Evolutionary conservation across 1,284 basidiomycete species (phyloP).

Genomic region (Leccinum fallax): DNA sequence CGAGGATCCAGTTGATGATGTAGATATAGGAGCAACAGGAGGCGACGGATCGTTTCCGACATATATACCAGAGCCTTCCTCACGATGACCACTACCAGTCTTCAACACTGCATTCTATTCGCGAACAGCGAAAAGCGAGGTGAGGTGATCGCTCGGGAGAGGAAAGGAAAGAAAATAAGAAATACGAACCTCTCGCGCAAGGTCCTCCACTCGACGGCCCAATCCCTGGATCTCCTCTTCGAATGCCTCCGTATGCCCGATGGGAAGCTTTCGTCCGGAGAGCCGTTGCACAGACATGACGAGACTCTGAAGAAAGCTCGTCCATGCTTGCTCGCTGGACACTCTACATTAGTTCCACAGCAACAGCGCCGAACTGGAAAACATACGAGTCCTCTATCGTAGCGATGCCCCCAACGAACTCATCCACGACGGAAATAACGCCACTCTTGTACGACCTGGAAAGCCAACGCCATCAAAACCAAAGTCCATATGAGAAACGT

Average conservation of each 20-base stretch:
- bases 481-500: background rate
- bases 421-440: slow-evolving; percentile 61
- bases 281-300: slow-evolving; percentile 24
- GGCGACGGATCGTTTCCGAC: slow-evolving; percentile 9
- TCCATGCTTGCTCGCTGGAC: slow-evolving; percentile 26
- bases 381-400: slow-evolving; percentile 62
- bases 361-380: background rate
- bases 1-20: slow-evolving; percentile 35
- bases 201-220: slow-evolving; percentile 12
- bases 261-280: slow-evolving; percentile 17
- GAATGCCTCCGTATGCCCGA: slow-evolving; percentile 14
- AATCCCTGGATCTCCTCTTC: slow-evolving; percentile 19
- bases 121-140: slow-evolving; percentile 3
- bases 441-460: slow-evolving; percentile 65
- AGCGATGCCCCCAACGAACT: slow-evolving; percentile 68
- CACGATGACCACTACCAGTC: slow-evolving; percentile 55
- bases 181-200: slow-evolving; percentile 22
- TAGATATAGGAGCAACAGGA: background rate
- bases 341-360: slow-evolving; percentile 1
- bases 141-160: background rate
- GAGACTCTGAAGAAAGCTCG: slow-evolving; percentile 17
- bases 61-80: slow-evolving; percentile 22
- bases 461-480: slow-evolving; percentile 7
- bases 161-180: background rate
- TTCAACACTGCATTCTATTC: slow-evolving; percentile 46